Evolutionary conservation across 495 filamentous ascomycete species (phyloP), one percentile per base, ranked within the genome.

Genomic region (Penicillium ucsense): DNA sequence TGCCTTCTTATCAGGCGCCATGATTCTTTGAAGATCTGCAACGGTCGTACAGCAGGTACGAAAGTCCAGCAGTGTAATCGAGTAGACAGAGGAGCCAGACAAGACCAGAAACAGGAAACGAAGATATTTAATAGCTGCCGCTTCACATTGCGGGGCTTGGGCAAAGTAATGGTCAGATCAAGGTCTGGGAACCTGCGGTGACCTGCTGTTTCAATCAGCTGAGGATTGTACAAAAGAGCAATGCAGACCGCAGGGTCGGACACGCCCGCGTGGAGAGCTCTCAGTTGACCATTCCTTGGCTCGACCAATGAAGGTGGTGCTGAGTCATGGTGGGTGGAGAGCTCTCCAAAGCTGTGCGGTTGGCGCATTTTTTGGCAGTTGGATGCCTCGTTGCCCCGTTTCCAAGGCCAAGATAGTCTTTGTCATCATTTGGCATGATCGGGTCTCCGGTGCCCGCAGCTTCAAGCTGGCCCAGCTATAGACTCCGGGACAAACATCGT

Each of bases 1-100:
- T 40, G 60, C 49, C 33, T 29, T 48, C 43, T 55, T 53, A 44
- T 60, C 52, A 20, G 43, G 47, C 27, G 56, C 52, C 59, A 62
- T 60, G 33, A 46, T 35, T 7, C 20, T 31, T 31, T 7, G 43
- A 35, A 36, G 35, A 42, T 53, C 47, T 38, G 40, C 43, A 31
- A 40, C 29, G 31, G 39, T 12, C 10, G 20, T 20, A 1, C 20
- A 20, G 20, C 20, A 20, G 20, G 2, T 20, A 2, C 20, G 20
- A 20, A 20, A 20, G 20, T 20, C 20, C 20, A 20, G 20, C 20
- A 20, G 20, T 20, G 20, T 20, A 20, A 20, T 20, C 20, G 20
- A 20, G 20, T 20, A 20, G 20, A 20, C 20, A 20, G 20, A 20
- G 20, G 20, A 20, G 20, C 20, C 20, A 20, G 20, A 20, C 20